Conservation (phyloP, 208 protist genomes). For the Acanthamoeba triangularis region DNA sequence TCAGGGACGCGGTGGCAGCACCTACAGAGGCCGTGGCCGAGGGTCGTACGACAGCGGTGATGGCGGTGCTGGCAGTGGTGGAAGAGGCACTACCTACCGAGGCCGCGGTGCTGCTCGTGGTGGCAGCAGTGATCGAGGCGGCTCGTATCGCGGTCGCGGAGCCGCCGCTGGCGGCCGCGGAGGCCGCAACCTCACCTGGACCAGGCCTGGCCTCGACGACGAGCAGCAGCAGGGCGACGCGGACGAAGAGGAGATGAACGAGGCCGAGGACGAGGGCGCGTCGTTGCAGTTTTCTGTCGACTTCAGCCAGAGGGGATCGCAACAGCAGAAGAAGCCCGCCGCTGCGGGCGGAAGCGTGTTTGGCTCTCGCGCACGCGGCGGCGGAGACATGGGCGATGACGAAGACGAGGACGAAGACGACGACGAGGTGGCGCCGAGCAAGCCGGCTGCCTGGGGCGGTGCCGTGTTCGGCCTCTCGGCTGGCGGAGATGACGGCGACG, state of each 20-base stretch:
- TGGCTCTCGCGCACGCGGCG: background rate
- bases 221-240: background rate
- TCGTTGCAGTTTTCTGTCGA: background rate
- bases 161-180: background rate
- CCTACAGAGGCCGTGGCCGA: background rate
- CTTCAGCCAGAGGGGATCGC: background rate
- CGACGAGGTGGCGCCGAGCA: background rate
- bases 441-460: background rate
- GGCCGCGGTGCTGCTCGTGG: background rate
- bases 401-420: slow-evolving; percentile 19
- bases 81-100: background rate
- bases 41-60: too few relatives aligned
- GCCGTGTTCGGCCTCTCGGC: background rate
- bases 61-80: too few relatives aligned
- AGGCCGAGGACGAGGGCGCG: background rate
- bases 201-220: background rate
- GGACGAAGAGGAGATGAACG: background rate
- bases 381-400: background rate
- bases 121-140: background rate
- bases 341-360: background rate
- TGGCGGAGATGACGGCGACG: background rate
- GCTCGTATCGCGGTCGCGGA: background rate
- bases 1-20: background rate
- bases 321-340: background rate
- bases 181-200: background rate